A percentile compares a stretch with the other conserved stretches of the same genome.
Conservation (phyloP, 73 alveolate species). For the Blepharisma japonicum region DNA sequence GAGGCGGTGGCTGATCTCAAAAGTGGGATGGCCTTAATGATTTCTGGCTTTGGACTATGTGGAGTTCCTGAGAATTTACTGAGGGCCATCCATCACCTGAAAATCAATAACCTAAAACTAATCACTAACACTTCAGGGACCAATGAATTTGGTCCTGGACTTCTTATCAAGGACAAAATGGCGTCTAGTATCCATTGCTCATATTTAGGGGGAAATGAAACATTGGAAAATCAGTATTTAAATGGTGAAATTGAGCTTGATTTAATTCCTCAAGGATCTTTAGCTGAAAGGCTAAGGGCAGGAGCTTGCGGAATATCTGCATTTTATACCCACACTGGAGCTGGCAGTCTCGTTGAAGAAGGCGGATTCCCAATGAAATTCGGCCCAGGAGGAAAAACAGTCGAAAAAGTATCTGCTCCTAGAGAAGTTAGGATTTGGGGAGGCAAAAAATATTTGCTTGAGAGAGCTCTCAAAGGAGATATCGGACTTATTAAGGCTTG, state of each 20-base stretch:
- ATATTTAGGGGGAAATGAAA: conserved; percentile 75
- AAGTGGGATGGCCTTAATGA: conserved; percentile 59
- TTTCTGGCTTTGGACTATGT: conserved; percentile 86
- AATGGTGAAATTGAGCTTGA: conserved; percentile 85
- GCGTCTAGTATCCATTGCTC: conserved; percentile 45
- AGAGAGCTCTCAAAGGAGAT: conserved; percentile 67
- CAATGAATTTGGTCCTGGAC: conserved; percentile 39
- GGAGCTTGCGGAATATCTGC: conserved; percentile 96
- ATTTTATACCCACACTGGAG: conserved; percentile 88
- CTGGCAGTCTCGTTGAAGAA: conserved; percentile 60
- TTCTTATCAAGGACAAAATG: conserved; percentile 25
- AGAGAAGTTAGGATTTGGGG: conserved; percentile 34
- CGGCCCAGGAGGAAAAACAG: conserved; percentile 40
- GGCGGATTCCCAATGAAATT: conserved; percentile 64
- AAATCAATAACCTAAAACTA: conserved; percentile 61
- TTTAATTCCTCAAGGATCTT: conserved; percentile 81
- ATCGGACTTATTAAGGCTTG: conserved; percentile 72
- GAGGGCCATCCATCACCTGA: conserved; percentile 58
- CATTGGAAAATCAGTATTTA: conserved; percentile 59
- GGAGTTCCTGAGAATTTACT: conserved; percentile 86
- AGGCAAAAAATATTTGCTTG: conserved; percentile 69
- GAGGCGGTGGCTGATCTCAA: conserved; percentile 56
- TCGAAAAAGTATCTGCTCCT: conserved; percentile 36
- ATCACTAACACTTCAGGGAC: conserved; percentile 75
- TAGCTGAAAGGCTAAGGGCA: conserved; percentile 82